Base-by-base conservation (phyloP, 2,329 filamentous ascomycete genomes). In the Ceratocystis cubensis region DNA sequence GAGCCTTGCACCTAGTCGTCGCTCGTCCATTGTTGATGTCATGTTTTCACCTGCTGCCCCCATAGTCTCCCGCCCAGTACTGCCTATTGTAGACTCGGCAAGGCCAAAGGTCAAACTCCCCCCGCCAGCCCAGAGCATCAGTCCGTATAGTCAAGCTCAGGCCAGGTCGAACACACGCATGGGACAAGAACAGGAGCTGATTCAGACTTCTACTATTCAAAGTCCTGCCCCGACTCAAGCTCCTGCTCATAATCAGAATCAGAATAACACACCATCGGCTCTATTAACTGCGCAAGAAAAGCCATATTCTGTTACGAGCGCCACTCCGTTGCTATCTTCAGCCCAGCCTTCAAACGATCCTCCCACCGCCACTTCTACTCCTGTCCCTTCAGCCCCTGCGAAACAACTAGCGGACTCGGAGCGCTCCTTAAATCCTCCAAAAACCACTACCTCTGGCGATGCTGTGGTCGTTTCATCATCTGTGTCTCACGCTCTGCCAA, bases 41-140 rank as follows among this genome's bases (percentile, higher is more conserved):
- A 81, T 93, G 69, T 85, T 90, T 69, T 96, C 92, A 1, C 91
- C 92, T 0, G 86, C 87, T 10, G 89, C 86, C 1, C 94, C 91
- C 3, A 82, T 88, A 66, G 84, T 91, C 75, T 88, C 90, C 30
- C 82, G 88, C 44, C 81, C 84, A 3, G 80, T 83, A 2, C 81
- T 85, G 65, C 77, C 82, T 10, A 63, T 50, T 25, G 78, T 82
- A 62, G 88, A 91, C 70, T 76, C 78, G 66, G 75, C 78, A 62
- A 82, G 88, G 63, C 91, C 92, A 1, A 83, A 96, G 62, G 91
- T 96, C 56, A 86, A 92, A 65, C 82, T 96, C 30, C 92, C 92
- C 62, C 90, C 90, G 63, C 80, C 81, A 67, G 48, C 64, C 59
- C 62, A 63, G 22, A 20, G 48, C 41, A 15, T 28, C 22, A 15